Percentiles rank a stretch among this genome's conserved stretches.
These are phyloP conservation scores for Dryadomyces quercivorus DNA, from an alignment of 2,329 filamentous ascomycete species.

Conservation along the genomic window DNA sequence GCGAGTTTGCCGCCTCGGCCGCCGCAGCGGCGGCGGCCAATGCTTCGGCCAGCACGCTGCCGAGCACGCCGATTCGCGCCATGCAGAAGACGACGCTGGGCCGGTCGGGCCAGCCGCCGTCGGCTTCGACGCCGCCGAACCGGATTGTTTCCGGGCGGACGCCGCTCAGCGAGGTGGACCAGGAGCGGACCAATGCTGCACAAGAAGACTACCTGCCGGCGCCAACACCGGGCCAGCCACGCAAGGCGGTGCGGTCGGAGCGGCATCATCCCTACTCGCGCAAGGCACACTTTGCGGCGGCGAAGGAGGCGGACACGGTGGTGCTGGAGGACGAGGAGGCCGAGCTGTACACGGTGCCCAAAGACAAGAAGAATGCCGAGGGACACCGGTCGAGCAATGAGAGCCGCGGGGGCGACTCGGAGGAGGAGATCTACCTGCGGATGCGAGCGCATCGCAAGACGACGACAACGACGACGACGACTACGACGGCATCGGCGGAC, in stretches of 20 bases:
- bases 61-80: conserved; percentile 49
- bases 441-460: conserved; percentile 56
- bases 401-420: conserved; percentile 48
- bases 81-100: conserved; percentile 45
- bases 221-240: conserved; percentile 87
- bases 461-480: conserved; percentile 20
- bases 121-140: conserved; percentile 69
- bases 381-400: conserved; percentile 50
- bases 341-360: conserved; percentile 21
- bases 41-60: conserved; percentile 16
- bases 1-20: conserved; percentile 39
- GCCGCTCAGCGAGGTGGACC: conserved; percentile 87
- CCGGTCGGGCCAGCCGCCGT: conserved; percentile 44
- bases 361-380: conserved; percentile 46
- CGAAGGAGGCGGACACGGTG: conserved; percentile 38
- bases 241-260: conserved; percentile 70
- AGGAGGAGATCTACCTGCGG: conserved; percentile 72
- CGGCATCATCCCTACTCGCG: conserved; percentile 57
- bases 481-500: conserved; percentile 49
- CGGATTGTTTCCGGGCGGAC: conserved; percentile 62
- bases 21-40: conserved; percentile 3
- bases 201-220: conserved; percentile 88
- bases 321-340: conserved; percentile 35
- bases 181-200: conserved; percentile 58
- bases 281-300: conserved; percentile 31